Base-by-base conservation (phyloP, 2,329 filamentous ascomycete species). In the Nemania diffusa region DNA sequence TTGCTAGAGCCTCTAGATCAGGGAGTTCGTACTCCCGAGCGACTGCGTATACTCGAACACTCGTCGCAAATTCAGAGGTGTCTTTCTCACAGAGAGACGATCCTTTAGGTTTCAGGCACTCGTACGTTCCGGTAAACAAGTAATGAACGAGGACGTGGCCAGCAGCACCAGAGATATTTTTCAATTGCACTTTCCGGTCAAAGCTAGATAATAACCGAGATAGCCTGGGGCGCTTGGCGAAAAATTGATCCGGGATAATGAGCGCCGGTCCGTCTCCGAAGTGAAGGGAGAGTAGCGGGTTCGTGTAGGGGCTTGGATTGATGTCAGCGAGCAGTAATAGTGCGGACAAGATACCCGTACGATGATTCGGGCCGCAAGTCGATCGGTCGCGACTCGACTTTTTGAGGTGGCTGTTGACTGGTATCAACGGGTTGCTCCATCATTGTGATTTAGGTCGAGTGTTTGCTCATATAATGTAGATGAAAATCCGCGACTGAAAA, bases 121-220 rank as follows among this genome's bases (percentile, higher is more conserved):
- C 61, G 46, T 73, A 74, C 6, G 29, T 68, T 46, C 64, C 63
- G 6, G 73, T 71, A 20, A 69, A 71, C 37, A 74, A 37, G 62
- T 69, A 69, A 62, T 74, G 68, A 42, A 71, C 67, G 37, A 74
- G 51, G 29, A 73, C 63, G 52, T 74, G 70, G n/a, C 68, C 65
- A 57, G 51, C 46, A 27, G 44, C 44, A 24, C 61, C 29, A 55
- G 68, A 34, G 29, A 74, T 64, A n/a, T 79, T 11, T 11, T n/a
- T 9, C 9, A 70, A n/a, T 32, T 51, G 26, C 50, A 57, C 34
- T 24, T 29, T 58, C 32, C 20, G 58, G 53, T 42, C 17, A 53
- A 26, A 62, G 37, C 32, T 6, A 55, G 34, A 52, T n/a, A n/a
- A n/a, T n/a, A n/a, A n/a, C n/a, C n/a, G n/a, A 15, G 44, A 42